These are phyloP conservation scores for Astrothelium subdiscretum DNA, from an alignment of 495 filamentous ascomycete species.

Conservation along the genomic window DNA sequence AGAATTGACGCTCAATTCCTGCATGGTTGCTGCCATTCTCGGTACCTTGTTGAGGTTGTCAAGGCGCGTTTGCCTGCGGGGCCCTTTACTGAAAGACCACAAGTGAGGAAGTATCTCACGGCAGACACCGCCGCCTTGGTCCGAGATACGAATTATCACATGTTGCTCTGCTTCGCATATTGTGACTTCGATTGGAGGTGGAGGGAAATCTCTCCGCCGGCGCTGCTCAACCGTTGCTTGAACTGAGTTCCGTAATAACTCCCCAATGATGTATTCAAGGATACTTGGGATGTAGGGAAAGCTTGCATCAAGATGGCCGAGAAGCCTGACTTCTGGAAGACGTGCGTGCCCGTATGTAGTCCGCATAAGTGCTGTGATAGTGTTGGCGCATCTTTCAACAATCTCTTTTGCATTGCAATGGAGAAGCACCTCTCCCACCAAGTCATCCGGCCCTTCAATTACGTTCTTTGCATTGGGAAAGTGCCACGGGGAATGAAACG, in stretches of 20 bases:
- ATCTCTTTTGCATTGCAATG: constrained; percentile 89
- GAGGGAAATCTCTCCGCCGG: constrained; percentile 29
- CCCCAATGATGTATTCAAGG: constrained; percentile 92
- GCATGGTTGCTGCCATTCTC: constrained; percentile 86
- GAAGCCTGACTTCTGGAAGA: constrained; percentile 72
- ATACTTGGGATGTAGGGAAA: constrained; percentile 96
- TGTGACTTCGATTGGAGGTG: constrained; percentile 82
- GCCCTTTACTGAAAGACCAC: constrained; percentile 93
- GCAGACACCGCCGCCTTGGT: constrained; percentile 87
- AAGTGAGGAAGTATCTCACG: constrained; percentile 75
- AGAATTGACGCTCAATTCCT: constrained; percentile 50
- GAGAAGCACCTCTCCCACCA: constrained; percentile 91
- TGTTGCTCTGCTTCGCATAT: constrained; percentile 92
- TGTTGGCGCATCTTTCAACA: constrained; percentile 65
- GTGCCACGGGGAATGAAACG: constrained; percentile 86
- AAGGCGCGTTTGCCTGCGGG: constrained; percentile 57
- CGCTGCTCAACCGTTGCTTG: constrained; percentile 77
- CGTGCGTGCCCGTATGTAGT: constrained; percentile 56
- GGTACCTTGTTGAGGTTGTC: constrained; percentile 79
- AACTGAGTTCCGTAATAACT: constrained; percentile 88
- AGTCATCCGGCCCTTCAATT: constrained; percentile 58
- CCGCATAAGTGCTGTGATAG: constrained; percentile 55
- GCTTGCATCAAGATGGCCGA: constrained; percentile 75
- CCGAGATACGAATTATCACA: constrained; percentile 91
- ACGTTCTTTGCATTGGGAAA: constrained; percentile 59